A percentile compares a stretch with the other conserved stretches of the same genome.
Evolutionary conservation across 2,329 filamentous ascomycete species (phyloP).

Genomic region (Triangularia setosa): DNA sequence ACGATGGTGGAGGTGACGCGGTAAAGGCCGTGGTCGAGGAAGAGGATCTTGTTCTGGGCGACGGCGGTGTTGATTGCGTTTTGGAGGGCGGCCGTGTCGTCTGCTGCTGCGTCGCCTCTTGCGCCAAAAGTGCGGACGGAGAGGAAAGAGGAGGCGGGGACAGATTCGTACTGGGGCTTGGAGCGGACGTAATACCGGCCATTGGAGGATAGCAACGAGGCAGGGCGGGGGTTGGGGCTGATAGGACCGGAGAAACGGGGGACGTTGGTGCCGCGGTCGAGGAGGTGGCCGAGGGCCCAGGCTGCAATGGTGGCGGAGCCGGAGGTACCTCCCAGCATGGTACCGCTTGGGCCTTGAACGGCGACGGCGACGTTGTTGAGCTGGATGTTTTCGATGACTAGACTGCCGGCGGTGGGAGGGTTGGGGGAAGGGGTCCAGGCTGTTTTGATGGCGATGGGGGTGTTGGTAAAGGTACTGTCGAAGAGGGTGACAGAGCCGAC

Average conservation of each 20-base stretch:
- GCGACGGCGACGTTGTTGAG: constrained; percentile 37
- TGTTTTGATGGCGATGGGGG: constrained; percentile 61
- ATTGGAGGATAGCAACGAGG: constrained; percentile 46
- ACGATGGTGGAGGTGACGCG: constrained; percentile 44
- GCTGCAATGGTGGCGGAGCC: constrained; percentile 48
- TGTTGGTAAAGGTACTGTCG: constrained; percentile 64
- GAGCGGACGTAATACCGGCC: constrained; percentile 57
- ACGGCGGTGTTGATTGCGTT: constrained; percentile 49
- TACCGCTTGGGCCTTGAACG: constrained; percentile 37
- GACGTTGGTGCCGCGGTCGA: constrained; percentile 41
- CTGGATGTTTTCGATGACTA: constrained; percentile 53
- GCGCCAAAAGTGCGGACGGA: constrained; percentile 35
- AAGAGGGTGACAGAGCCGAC: constrained; percentile 69
- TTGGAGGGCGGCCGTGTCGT: constrained; percentile 59
- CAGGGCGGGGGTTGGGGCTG: constrained; percentile 46
- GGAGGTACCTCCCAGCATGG: constrained; percentile 53
- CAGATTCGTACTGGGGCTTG: constrained; percentile 67
- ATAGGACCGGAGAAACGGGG: constrained; percentile 45
- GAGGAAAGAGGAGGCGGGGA: constrained; percentile 56
- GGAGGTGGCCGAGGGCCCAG: constrained; percentile 64
- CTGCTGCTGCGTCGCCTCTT: constrained; percentile 50
- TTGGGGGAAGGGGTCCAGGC: constrained; percentile 44
- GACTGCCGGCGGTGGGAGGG: constrained; percentile 47
- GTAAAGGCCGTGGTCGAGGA: constrained; percentile 56
- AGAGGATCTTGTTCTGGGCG: constrained; percentile 46